Base-by-base conservation (phyloP, 2,329 filamentous ascomycete species). In the Pestalotiopsis sp. region DNA sequence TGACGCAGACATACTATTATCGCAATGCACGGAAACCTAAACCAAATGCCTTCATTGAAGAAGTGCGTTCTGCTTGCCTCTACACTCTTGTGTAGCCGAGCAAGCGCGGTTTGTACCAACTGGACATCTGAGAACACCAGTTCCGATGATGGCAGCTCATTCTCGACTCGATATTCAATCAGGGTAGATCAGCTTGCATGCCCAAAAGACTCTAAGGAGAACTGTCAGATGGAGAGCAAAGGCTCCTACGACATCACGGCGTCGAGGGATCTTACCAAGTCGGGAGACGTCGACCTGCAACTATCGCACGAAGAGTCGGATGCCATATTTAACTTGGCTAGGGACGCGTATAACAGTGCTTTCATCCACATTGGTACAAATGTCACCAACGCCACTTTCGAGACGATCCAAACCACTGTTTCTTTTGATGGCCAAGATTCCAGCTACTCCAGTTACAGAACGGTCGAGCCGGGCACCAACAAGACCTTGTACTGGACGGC, bases 311-410 rank as follows among this genome's bases (percentile, higher is more conserved):
- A 67, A 2, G 66, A 67, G 59, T 36, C 61, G 14, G 58, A 58
- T 13, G 66, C 58, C 58, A 67, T 67, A 20, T 67, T 67, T 41
- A 27, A 56, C 9, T 41, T 67, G 27, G 66, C 66, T 31, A n/a
- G 17, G 27, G 66, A 64, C 39, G 59, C 25, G 23, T 63, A 62
- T 58, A 63, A 63, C 58, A 63, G 27, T 13, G 58, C 9, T 12
- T 20, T 61, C 66, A 25, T 7, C 31, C 20, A 52, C 58, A 3
- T 13, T 9, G 31, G 31, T 6, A 9, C 11, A 7, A 49, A 67
- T 17, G 4, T 38, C n/a, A 25, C 20, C 9, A 23, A 52, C n/a
- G 38, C 38, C 3, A 12, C 20, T 14, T 36, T 64, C 5, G 20
- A 49, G 20, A 14, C 31, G 14, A 27, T 64, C 14, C 39, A 49